Percentiles rank a stretch among this genome's conserved stretches.
These are phyloP conservation scores for Saitozyma podzolica DNA, from an alignment of 768 basidiomycete genomes.

Conservation along the genomic window DNA sequence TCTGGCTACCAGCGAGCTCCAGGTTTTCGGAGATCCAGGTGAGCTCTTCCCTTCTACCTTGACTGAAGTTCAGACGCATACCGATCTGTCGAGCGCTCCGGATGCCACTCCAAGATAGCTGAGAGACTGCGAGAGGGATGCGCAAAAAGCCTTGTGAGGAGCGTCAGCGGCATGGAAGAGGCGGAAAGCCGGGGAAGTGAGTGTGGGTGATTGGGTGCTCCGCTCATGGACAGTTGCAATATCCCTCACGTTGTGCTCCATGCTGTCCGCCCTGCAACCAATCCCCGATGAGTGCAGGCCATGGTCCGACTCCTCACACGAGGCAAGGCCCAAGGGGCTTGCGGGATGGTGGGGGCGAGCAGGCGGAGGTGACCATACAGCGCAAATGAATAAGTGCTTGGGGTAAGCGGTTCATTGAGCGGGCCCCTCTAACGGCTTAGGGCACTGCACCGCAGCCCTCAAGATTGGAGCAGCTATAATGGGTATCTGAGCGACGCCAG, in stretches of 20 bases:
- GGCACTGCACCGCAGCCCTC: conserved; percentile 47
- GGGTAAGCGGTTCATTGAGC: conserved; percentile 22
- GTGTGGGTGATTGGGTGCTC: background rate
- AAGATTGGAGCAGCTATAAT: conserved; percentile 51
- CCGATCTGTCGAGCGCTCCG: conserved; percentile 11
- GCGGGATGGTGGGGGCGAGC: conserved; percentile 1
- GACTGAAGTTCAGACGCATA: background rate
- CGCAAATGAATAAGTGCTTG: conserved; percentile 12
- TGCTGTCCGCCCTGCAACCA: conserved; percentile 37
- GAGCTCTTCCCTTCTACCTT: background rate
- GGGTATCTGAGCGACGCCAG: conserved; percentile 45
- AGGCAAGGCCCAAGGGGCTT: background rate
- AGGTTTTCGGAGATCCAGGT: too few species aligned
- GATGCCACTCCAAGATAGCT: conserved; percentile 27
- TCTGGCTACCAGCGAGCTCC: too few species aligned
- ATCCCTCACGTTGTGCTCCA: conserved; percentile 46
- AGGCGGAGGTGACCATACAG: background rate
- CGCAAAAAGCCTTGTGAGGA: background rate
- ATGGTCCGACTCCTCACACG: conserved; percentile 19
- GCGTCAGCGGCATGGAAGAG: conserved; percentile 2
- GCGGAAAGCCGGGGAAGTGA: conserved; percentile 20
- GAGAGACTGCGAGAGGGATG: conserved; percentile 5
- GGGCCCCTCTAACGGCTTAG: conserved; percentile 11
- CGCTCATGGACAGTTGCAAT: conserved; percentile 37
- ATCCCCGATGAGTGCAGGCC: conserved; percentile 39